Base-by-base conservation (phyloP, 2,329 filamentous ascomycete genomes). In the Tolypocladium tropicale region DNA sequence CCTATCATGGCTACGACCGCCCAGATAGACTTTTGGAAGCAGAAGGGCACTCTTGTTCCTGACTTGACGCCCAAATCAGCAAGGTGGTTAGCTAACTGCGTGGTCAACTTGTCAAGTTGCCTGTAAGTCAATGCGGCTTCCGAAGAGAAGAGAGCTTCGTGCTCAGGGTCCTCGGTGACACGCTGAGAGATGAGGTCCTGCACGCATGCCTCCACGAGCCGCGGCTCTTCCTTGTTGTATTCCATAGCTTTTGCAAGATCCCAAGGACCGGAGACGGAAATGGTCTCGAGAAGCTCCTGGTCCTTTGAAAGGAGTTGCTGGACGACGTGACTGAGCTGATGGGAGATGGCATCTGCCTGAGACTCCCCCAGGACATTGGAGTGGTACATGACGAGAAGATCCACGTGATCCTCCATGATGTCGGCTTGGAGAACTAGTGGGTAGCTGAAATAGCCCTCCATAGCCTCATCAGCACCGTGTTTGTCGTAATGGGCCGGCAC, bases 1-100 rank as follows among this genome's bases (percentile, higher is more conserved):
- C 57, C 64, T 18, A 67, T 30, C 32, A 64, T 59, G 1, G 61
- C 56, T 1, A 66, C 57, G 1, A 59, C 12, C 21, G 59, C 58
- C 58, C 56, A 61, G 37, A 25, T 14, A 6, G 41, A 46, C 41
- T 46, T 46, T 9, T 46, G 23, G 6, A 46, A 46, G 23, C 41
- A 46, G 23, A 28, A 46, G 14, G 41, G 41, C 11, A 46, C 23
- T 23, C 23, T 28, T 18, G 41, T 16, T 28, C 18, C 23, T 1
- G 23, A 23, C 23, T 25, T 25, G 12, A 46, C 23, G 7, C 41
- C 41, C 12, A 28, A 25, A 2, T 25, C 18, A 3, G 41, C 23
- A 12, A 46, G 41, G 6, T 46, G 14, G 23, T 16, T 16, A 28
- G 41, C 41, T 3, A 46, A 14, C 9, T 9, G 11, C 12, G 23